Evolutionary conservation across 225 moss, liverwort and hornwort genomes (phyloP), one percentile per base, ranked within the genome.

Genomic region (Physcomitrellopsis africana): DNA sequence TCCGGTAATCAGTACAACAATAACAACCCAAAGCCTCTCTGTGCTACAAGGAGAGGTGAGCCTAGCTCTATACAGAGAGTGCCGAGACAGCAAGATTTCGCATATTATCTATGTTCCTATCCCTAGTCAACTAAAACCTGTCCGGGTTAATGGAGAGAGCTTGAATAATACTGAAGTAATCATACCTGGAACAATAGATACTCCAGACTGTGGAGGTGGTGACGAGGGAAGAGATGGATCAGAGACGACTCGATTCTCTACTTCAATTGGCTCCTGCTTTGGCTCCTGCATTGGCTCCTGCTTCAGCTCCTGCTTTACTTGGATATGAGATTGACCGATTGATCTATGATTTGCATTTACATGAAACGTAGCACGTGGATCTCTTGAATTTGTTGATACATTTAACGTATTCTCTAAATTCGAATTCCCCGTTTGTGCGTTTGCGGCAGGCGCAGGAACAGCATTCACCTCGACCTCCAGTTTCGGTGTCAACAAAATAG

Each of bases 181-280:
- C 68, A 72, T 69, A 82, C 87, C 87, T 87, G 85, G 87, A 61
- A 72, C 55, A 65, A 72, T 65, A 80, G 84, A 64, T 54, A 75
- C 26, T 82, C 82, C 83, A 56, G 84, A 52, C 44, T 68, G 74
- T 67, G 83, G 63, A 63, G 81, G 64, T 60, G 92, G 85, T 77
- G 89, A 84, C 71, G 78, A 48, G 46, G 92, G 79, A 79, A 60
- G 69, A 71, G 76, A 65, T 74, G 76, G 76, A 72, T 74, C 77
- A 68, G 75, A 46, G 24, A 65, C 69, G 45, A 66, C 79, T 63
- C 78, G 61, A 81, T 65, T 65, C 76, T 83, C 57, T 60, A 81
- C 75, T 70, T 96, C 92, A 49, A 87, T 79, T 65, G 89, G 84
- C 76, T 96, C 96, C 68, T 87, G 71, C 81, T 94, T 96, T 20